phyloP scores from a whole-genome alignment of 2,329 filamentous ascomycete species.

The Colletotrichum sublineola region DNA sequence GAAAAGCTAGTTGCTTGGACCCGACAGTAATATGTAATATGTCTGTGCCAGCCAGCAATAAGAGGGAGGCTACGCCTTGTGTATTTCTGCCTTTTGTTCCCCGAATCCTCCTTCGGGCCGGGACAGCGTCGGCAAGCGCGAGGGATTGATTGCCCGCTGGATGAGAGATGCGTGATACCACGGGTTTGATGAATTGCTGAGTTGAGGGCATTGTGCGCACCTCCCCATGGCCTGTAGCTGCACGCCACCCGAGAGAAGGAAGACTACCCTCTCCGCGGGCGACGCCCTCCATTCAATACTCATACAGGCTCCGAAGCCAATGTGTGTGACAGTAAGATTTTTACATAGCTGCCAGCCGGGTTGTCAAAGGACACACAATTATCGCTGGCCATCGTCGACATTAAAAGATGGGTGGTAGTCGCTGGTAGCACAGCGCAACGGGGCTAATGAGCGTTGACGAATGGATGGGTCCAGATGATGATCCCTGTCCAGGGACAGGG shows the following conservation, averaged over 20 bases:
- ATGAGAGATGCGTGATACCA: neutral
- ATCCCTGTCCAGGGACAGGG: slow-evolving; percentile 41
- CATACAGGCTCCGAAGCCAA: neutral
- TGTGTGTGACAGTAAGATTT: neutral
- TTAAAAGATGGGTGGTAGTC: slow-evolving; percentile 26
- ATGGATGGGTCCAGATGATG: slow-evolving; percentile 33
- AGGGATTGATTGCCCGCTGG: neutral
- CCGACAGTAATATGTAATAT: neutral
- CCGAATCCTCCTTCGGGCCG: neutral
- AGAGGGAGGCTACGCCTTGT: neutral
- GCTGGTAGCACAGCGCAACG: slow-evolving; percentile 26
- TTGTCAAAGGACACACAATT: slow-evolving; percentile 3
- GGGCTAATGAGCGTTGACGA: slow-evolving; percentile 29
- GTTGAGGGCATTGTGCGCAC: neutral
- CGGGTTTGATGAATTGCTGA: neutral
- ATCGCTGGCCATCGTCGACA: slow-evolving; percentile 19
- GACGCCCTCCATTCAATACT: neutral
- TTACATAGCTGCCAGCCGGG: neutral
- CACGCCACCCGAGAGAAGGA: neutral
- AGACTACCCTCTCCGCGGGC: neutral
- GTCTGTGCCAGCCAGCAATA: neutral
- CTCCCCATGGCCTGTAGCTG: neutral
- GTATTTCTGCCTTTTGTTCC: neutral
- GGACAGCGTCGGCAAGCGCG: neutral
- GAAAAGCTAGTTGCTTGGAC: slow-evolving; percentile 8